Evolutionary conservation across 495 filamentous ascomycete species (phyloP).

Genomic region (Recurvomyces mirabilis): DNA sequence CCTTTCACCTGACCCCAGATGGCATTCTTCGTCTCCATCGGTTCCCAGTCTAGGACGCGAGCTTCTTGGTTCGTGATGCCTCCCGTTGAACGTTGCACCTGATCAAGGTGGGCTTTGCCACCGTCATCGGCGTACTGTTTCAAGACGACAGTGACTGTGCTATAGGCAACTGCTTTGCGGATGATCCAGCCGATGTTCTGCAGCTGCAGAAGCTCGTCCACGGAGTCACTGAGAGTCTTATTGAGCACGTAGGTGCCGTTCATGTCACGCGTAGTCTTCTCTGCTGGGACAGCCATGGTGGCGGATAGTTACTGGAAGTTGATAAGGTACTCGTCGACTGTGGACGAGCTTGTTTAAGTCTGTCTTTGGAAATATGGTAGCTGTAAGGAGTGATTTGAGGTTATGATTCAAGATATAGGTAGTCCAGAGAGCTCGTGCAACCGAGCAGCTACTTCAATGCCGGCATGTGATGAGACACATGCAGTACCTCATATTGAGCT

Average conservation of each 20-base stretch:
- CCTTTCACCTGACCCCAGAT: slow-evolving; percentile 68
- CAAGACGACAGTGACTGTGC: slow-evolving; percentile 60
- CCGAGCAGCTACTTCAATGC: not conserved
- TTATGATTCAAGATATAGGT: not conserved
- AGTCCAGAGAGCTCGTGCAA: not conserved
- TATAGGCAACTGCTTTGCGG: slow-evolving; percentile 62
- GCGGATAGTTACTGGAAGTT: too few species aligned
- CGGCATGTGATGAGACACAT: not conserved
- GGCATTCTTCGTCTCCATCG: slow-evolving; percentile 62
- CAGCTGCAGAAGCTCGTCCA: slow-evolving; percentile 16
- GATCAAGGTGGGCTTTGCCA: slow-evolving; percentile 53
- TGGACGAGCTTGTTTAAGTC: not conserved
- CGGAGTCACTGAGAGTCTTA: slow-evolving; percentile 35
- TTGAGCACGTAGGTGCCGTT: slow-evolving; percentile 19
- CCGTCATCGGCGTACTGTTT: slow-evolving; percentile 37
- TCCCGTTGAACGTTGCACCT: slow-evolving; percentile 65
- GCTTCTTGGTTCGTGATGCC: slow-evolving; percentile 65
- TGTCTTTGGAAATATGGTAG: too few species aligned
- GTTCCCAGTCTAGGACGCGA: slow-evolving; percentile 59
- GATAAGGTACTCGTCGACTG: not conserved
- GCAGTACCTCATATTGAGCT: too few species aligned
- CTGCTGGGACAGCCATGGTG: slow-evolving; percentile 17
- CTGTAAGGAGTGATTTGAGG: too few species aligned
- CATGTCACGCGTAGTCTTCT: slow-evolving; percentile 13
- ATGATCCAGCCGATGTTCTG: slow-evolving; percentile 77